Evolutionary conservation across 108 stramenopile species (phyloP).

Genomic region (Cylindrotheca closterium): DNA sequence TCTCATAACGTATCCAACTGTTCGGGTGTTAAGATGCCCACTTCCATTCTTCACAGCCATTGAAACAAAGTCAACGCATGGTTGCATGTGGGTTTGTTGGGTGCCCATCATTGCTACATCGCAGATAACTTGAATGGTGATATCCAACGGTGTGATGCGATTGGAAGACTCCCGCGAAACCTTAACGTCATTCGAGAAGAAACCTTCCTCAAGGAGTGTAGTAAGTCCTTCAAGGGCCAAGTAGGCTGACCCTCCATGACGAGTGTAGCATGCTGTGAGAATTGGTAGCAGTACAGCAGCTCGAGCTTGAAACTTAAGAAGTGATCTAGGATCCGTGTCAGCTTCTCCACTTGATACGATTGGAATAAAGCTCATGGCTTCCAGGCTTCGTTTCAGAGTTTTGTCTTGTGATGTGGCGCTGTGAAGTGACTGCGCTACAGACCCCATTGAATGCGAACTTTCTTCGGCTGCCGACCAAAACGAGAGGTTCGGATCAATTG

Average conservation of each 20-base stretch:
- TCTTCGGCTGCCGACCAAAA: not conserved
- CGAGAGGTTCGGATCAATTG: not conserved
- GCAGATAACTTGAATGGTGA: conserved; percentile 80
- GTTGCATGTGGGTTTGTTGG: conserved; percentile 65
- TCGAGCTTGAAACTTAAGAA: conserved; percentile 45
- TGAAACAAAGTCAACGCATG: conserved; percentile 78
- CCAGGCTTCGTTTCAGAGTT: conserved; percentile 39
- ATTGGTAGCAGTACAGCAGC: conserved; percentile 70
- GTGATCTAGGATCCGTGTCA: conserved; percentile 5
- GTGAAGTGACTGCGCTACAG: not conserved
- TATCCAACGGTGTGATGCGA: conserved; percentile 71
- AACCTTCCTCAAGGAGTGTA: conserved; percentile 59
- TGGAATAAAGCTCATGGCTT: conserved; percentile 79
- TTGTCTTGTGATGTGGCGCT: not conserved
- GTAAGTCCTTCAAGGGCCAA: conserved; percentile 79
- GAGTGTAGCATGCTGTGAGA: conserved; percentile 85
- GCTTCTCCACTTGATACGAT: conserved; percentile 28
- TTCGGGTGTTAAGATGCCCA: conserved; percentile 71
- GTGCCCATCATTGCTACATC: conserved; percentile 80
- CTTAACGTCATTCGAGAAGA: conserved; percentile 66
- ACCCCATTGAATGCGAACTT: not conserved
- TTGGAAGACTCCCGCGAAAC: conserved; percentile 37
- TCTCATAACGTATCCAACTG: conserved; percentile 73
- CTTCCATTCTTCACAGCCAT: conserved; percentile 56
- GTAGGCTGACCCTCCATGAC: conserved; percentile 80